Evolutionary conservation across 306 rosid species (phyloP), one percentile per base, ranked within the genome.

Genomic region (Gleditsia sinensis): DNA sequence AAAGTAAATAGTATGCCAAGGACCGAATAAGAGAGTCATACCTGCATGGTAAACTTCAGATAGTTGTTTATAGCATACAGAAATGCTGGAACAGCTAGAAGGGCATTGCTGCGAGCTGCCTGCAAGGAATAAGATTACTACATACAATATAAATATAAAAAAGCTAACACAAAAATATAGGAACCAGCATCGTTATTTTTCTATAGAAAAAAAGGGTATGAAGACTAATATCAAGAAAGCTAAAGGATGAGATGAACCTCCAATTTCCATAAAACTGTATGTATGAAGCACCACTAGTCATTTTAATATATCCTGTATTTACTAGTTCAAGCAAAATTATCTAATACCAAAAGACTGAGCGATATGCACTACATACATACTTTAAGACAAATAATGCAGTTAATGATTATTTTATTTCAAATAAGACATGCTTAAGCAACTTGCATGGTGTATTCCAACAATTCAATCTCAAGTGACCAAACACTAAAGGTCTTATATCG

Each of bases 11-110:
- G 25, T 25, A 25, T 16, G 25, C 30, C 19, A 59, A 54, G 13
- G 28, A 55, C 69, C 61, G 3, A 42, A 60, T 34, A 14, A 69
- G 9, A n/a, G 46, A 36, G 32, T 37, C 57, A 67, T 86, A 90
- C 99, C 99, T 95, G 99, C 99, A 95, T 95, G 50, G 53, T 92
- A 85, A 95, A 95, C 92, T 95, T 92, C 77, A 95, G 91, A 86
- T 95, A 95, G 81, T 92, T 95, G 86, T 95, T 95, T 58, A 95
- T 85, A 65, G 98, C 99, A 85, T 95, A 95, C 27, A 95, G 85
- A 84, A 95, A 54, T 65, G 99, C 99, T 51, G 99, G 99, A 80
- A 95, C 82, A 58, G 99, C 99, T 57, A 95, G 99, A 83, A 95
- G 99, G 68, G 57, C 94, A 79, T 95, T 95, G 85, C 53, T 92